phyloP scores from a whole-genome alignment of 106 monocot species.

The Acanthochlamys bracteata region DNA sequence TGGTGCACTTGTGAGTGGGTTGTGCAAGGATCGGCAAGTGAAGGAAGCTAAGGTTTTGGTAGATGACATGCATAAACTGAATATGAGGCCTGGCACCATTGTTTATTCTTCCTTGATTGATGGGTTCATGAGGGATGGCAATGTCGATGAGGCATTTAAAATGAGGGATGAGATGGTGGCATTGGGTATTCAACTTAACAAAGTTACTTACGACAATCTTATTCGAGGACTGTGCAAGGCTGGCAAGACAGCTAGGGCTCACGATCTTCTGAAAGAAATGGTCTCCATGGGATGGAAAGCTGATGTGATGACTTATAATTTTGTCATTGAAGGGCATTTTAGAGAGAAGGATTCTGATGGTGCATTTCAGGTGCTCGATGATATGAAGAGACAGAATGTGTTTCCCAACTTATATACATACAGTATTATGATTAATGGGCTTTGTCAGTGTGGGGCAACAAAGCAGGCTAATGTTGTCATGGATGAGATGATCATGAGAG shows the following conservation, averaged over 20 bases:
- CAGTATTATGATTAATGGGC: constrained; percentile 35
- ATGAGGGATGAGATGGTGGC: constrained; percentile 56
- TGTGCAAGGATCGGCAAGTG: constrained; percentile 35
- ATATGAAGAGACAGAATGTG: constrained; percentile 36
- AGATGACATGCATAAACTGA: constrained; percentile 40
- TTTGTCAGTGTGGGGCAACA: constrained; percentile 30
- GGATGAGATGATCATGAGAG: constrained; percentile 44
- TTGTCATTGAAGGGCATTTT: constrained; percentile 59
- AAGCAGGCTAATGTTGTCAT: constrained; percentile 26
- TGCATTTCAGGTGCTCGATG: constrained; percentile 41
- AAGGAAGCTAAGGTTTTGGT: constrained; percentile 41
- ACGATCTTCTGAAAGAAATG: constrained; percentile 58
- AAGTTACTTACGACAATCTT: constrained; percentile 52
- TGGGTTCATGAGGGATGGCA: constrained; percentile 64
- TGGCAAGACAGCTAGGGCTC: constrained; percentile 45
- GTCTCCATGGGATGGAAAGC: constrained; percentile 29
- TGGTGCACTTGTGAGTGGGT: constrained; percentile 37
- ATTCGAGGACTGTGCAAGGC: constrained; percentile 53
- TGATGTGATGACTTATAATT: constrained; percentile 50
- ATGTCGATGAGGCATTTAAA: constrained; percentile 46
- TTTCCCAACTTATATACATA: constrained; percentile 52
- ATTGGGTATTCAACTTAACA: constrained; percentile 36
- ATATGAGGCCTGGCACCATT: constrained; percentile 32
- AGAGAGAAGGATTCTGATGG: constrained; percentile 11
- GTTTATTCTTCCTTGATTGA: constrained; percentile 64